phyloP scores from a whole-genome alignment of 768 basidiomycete species.

The Lepiota brunneoincarnata region DNA sequence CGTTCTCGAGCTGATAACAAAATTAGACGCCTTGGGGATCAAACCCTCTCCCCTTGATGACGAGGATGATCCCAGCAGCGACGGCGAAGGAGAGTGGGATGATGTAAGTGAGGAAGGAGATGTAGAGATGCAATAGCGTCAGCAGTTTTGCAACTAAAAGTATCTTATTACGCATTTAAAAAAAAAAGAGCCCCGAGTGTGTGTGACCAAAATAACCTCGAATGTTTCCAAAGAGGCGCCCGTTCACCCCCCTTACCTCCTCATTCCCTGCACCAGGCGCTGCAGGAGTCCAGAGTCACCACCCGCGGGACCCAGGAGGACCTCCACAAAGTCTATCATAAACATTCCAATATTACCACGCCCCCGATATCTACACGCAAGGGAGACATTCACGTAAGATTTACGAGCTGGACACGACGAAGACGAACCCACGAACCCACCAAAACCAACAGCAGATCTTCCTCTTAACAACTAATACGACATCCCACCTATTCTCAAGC shows the following conservation, averaged over 20 bases:
- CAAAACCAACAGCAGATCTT: background rate
- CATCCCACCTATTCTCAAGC: background rate
- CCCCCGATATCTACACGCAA: too few relatives aligned
- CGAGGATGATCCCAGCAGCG: slow-evolving; percentile 48
- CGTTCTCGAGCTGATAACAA: slow-evolving; percentile 65
- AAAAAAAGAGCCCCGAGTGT: too few relatives aligned
- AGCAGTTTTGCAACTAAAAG: background rate
- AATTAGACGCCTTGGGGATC: slow-evolving; percentile 67
- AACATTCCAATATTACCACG: too few relatives aligned
- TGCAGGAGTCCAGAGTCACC: too few relatives aligned
- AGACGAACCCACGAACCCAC: background rate
- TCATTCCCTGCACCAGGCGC: background rate
- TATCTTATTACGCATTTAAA: background rate
- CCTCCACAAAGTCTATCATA: too few relatives aligned
- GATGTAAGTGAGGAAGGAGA: slow-evolving; percentile 57
- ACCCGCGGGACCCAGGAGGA: too few relatives aligned
- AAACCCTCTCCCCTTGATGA: slow-evolving; percentile 58
- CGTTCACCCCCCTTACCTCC: background rate
- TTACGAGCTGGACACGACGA: background rate
- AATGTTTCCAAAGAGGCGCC: background rate
- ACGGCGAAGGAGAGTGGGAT: slow-evolving; percentile 64
- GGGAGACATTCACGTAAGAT: background rate
- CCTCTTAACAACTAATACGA: background rate
- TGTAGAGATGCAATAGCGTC: slow-evolving; percentile 52
- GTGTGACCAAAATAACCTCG: too few relatives aligned